Base-by-base conservation (phyloP, 225 moss, liverwort and hornwort genomes). In the Marchantia polymorpha region DNA sequence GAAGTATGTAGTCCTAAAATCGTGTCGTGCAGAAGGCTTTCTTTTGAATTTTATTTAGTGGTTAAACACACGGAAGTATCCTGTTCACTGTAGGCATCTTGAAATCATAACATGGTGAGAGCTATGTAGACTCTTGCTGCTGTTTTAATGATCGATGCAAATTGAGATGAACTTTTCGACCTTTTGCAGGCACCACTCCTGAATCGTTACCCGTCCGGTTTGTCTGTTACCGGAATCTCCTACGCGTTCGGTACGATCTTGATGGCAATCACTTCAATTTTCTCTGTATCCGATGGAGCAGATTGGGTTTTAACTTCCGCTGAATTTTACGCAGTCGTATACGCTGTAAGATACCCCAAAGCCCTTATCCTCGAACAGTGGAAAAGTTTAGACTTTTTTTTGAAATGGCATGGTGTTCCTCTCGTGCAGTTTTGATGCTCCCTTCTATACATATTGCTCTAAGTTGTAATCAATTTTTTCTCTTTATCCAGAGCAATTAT, bases 211-310 rank as follows among this genome's bases (percentile, higher is more conserved):
- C 95, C 95, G 52, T 92, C 93, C 59, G 80, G 84, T 79, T 85
- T 90, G 77, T 87, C 95, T 68, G 15, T 95, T 79, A 99, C 95
- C 76, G 94, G 95, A 12, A 95, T 88, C 79, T 91, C 95, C 52
- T 99, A 99, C 75, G 76, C 83, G 39, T 93, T 94, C 85, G 97
- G 97, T 61, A 77, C 91, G 72, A 19, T 47, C 59, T 63, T 99
- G 26, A 92, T 99, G 93, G 12, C 83, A 50, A n/a, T 88, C 27
- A 93, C 95, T 81, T 88, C 87, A 26, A 73, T 55, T 19, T 78
- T 86, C 70, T 83, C 85, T 55, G 86, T 84, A 54, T 79, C 90
- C 56, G 90, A 88, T 52, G 13, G 76, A 58, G 60, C 29, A 81
- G 90, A 92, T 49, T 89, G 92, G 92, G 82, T 1, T 69, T 86